These are phyloP conservation scores for Parasitella parasitica DNA, from an alignment of 371 early-diverging fungal species.

Conservation along the genomic window DNA sequence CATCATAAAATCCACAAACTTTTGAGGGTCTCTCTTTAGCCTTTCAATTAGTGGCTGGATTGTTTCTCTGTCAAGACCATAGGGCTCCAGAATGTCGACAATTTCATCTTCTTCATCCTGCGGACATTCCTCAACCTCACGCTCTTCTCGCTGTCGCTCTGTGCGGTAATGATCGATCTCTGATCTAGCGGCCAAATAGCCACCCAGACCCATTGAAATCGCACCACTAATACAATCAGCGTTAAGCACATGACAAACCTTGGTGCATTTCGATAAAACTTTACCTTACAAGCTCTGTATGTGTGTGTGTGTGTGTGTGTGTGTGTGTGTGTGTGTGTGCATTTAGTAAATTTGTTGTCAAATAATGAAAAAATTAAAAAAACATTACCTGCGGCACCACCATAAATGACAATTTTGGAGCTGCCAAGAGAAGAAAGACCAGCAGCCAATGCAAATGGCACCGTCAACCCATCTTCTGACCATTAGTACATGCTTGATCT, in stretches of 20 bases:
- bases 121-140: conserved; percentile 59
- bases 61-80: conserved; percentile 55
- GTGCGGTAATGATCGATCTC: conserved; percentile 73
- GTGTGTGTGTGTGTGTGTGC: no score
- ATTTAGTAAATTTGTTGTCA: not conserved
- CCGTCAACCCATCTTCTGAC: conserved; percentile 67
- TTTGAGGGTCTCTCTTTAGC: conserved; percentile 54
- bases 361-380: not conserved
- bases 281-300: conserved; percentile 47
- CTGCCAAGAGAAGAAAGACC: conserved; percentile 65
- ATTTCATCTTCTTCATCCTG: conserved; percentile 69
- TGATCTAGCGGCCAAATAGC: conserved; percentile 64
- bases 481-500: no score
- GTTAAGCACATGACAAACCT: no score
- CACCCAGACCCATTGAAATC: conserved; percentile 65
- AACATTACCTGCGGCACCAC: conserved; percentile 64
- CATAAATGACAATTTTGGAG: conserved; percentile 63
- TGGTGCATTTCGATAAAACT: no score
- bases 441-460: conserved; percentile 78
- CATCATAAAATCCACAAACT: conserved; percentile 80
- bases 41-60: conserved; percentile 64
- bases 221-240: no score
- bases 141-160: conserved; percentile 57
- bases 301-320: no score
- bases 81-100: conserved; percentile 60